Conservation (phyloP, 441 rosid genomes). For the Jatropha multifida region DNA sequence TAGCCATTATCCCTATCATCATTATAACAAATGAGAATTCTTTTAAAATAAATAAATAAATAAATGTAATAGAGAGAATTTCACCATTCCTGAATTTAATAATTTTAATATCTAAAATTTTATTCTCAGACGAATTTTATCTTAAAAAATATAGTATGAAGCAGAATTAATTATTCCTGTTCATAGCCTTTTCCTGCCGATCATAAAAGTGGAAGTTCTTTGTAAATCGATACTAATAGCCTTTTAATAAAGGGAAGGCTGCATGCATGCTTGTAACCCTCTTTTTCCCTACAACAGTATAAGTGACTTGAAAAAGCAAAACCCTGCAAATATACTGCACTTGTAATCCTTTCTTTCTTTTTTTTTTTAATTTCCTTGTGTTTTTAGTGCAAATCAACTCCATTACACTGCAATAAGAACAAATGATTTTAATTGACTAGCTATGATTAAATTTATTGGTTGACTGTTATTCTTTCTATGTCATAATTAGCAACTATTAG, state of each 20-base stretch:
- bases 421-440: background rate
- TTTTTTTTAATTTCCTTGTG: background rate
- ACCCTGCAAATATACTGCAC: background rate
- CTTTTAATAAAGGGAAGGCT: constrained; percentile 20
- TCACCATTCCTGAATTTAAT: no score
- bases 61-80: no score
- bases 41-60: no score
- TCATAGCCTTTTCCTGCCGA: no score
- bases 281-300: constrained; percentile 28
- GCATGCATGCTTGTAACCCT: constrained; percentile 27
- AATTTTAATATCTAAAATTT: no score
- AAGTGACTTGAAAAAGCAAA: constrained; percentile 16
- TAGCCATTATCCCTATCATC: constrained; percentile 17
- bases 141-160: no score
- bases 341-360: background rate
- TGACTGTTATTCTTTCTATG: background rate
- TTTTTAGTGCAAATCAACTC: background rate
- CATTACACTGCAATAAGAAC: background rate
- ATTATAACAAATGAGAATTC: constrained; percentile 12
- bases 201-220: no score
- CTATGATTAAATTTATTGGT: background rate
- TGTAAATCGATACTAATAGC: constrained; percentile 14
- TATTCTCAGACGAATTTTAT: no score
- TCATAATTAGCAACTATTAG: no score
- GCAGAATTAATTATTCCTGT: no score